Conservation (phyloP, 768 basidiomycete species). For the Kwoniella sp. region DNA sequence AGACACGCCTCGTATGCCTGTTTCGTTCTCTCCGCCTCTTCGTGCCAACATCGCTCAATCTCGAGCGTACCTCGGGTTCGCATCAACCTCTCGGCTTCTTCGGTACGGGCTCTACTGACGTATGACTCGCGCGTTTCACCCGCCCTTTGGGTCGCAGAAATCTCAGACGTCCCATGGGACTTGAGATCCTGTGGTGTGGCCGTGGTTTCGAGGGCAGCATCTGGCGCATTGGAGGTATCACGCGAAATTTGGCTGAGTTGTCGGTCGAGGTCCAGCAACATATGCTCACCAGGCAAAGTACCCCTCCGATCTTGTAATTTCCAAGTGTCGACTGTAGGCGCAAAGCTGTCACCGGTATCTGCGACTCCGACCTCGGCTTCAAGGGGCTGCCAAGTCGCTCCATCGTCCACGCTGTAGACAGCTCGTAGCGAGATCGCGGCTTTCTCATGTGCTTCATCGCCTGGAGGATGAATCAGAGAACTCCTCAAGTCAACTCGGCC, state of each 20-base stretch:
- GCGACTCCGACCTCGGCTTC: background rate
- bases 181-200: no score
- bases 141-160: no score
- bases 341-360: no score
- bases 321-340: background rate
- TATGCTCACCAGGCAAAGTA: background rate
- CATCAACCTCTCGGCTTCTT: background rate
- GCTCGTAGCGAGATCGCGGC: background rate
- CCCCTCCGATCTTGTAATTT: background rate
- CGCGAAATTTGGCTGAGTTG: no score
- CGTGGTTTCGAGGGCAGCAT: no score
- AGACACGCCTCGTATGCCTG: background rate
- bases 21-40: background rate
- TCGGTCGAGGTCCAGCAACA: no score
- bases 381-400: background rate
- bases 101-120: background rate
- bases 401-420: background rate
- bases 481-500: background rate
- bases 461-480: background rate
- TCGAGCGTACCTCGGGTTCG: background rate
- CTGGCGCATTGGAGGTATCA: no score
- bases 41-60: background rate
- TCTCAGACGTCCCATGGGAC: no score
- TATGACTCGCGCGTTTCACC: background rate
- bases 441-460: background rate